Evolutionary conservation across 257 asterid genomes (phyloP).

Genomic region (Sherardia arvensis): DNA sequence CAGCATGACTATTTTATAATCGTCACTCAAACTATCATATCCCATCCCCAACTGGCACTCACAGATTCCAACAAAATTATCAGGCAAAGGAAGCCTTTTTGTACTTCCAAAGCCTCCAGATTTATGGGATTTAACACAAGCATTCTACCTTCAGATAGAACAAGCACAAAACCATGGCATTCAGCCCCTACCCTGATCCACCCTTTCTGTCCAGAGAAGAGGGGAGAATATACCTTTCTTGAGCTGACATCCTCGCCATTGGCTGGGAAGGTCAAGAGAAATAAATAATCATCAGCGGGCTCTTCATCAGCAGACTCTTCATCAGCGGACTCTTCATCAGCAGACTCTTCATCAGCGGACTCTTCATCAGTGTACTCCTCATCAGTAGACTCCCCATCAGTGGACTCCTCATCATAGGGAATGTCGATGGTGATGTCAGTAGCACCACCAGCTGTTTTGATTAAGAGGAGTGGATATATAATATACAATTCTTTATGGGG

Average conservation of each 20-base stretch:
- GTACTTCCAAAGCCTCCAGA: slow-evolving; percentile 10
- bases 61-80: too few species aligned
- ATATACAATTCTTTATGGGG: not conserved
- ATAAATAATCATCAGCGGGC: not conserved
- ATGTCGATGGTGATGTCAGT: too few species aligned
- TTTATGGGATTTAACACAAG: slow-evolving; percentile 32
- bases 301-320: too few species aligned
- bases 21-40: slow-evolving; percentile 25
- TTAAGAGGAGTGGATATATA: slow-evolving; percentile 3
- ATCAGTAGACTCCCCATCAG: too few species aligned
- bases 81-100: not conserved
- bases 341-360: too few species aligned
- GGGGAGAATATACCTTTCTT: not conserved
- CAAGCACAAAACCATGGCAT: slow-evolving; percentile 25
- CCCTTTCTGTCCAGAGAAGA: not conserved
- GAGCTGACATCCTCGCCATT: not conserved
- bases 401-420: too few species aligned
- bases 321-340: too few species aligned
- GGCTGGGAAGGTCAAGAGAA: slow-evolving; percentile 6
- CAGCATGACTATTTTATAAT: slow-evolving; percentile 35
- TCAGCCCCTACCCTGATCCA: slow-evolving; percentile 19
- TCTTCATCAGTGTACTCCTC: too few species aligned
- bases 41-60: slow-evolving; percentile 31
- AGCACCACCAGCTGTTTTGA: not conserved
- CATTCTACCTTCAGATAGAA: slow-evolving; percentile 9